Evolutionary conservation across 2,329 filamentous ascomycete species (phyloP).

Genomic region (Exophiala lecanii-corni): DNA sequence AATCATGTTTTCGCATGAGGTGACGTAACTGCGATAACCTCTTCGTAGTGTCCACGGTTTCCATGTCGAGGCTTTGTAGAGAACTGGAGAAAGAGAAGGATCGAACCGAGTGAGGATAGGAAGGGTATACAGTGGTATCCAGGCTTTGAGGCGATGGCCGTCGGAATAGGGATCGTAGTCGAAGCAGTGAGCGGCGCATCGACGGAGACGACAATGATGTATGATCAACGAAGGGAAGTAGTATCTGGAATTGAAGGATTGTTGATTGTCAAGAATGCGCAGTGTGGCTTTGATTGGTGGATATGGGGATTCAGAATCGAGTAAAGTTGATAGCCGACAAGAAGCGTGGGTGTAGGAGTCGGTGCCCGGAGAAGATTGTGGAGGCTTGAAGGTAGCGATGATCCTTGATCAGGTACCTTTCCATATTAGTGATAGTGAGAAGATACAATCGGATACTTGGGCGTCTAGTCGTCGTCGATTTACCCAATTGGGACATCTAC

Average conservation of each 20-base stretch:
- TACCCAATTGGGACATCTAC: too few relatives aligned
- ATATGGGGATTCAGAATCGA: neutral
- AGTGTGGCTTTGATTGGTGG: neutral
- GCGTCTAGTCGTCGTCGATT: too few relatives aligned
- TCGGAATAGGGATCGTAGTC: slow-evolving; percentile 19
- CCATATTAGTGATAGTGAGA: too few relatives aligned
- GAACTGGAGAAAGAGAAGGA: slow-evolving; percentile 37
- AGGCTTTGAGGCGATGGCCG: slow-evolving; percentile 9
- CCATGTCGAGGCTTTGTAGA: slow-evolving; percentile 57
- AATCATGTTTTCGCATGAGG: slow-evolving; percentile 79
- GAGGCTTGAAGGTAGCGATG: too few relatives aligned
- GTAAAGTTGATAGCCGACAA: too few relatives aligned
- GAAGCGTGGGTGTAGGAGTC: too few relatives aligned
- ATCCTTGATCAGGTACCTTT: too few relatives aligned
- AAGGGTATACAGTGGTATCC: slow-evolving; percentile 1
- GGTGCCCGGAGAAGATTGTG: too few relatives aligned
- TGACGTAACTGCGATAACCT: slow-evolving; percentile 72
- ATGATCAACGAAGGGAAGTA: neutral
- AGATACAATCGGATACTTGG: too few relatives aligned
- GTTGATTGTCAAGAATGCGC: neutral
- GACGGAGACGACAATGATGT: slow-evolving; percentile 5
- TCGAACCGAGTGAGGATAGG: slow-evolving; percentile 28
- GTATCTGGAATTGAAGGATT: neutral
- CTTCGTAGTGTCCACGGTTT: slow-evolving; percentile 69
- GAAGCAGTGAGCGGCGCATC: slow-evolving; percentile 24